phyloP scores from a whole-genome alignment of 768 basidiomycete species.

The Coprinopsis strossmayeri region DNA sequence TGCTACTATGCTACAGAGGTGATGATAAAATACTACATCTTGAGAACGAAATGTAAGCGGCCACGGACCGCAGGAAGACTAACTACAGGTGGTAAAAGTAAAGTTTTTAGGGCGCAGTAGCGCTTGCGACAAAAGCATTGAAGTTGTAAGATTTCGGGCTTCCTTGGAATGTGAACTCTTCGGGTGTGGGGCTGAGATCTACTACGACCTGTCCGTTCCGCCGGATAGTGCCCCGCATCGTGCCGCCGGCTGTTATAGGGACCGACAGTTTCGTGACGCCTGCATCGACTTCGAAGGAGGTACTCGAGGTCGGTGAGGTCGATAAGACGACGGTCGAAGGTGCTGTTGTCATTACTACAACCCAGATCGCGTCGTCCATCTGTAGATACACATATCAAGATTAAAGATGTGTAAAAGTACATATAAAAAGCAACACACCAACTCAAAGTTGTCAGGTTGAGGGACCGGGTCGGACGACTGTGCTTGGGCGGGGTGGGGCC shows the following conservation, averaged over 20 bases:
- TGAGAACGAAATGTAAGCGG: too few relatives aligned
- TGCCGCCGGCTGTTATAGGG: conserved; percentile 44
- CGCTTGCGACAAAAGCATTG: conserved; percentile 57
- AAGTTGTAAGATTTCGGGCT: conserved; percentile 60
- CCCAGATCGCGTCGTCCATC: conserved; percentile 65
- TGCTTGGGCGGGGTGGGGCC: conserved; percentile 55
- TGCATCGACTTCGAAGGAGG: conserved; percentile 42
- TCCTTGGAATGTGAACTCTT: conserved; percentile 46
- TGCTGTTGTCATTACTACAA: conserved; percentile 52
- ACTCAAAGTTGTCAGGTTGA: conserved; percentile 48
- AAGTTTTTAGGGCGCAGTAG: conserved; percentile 14
- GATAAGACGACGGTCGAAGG: conserved; percentile 52
- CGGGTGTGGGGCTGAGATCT: conserved; percentile 32
- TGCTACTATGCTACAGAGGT: too few relatives aligned
- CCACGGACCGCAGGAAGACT: too few relatives aligned
- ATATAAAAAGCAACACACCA: conserved; percentile 32
- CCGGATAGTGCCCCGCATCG: conserved; percentile 40
- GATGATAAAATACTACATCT: too few relatives aligned
- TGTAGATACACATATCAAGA: conserved; percentile 18
- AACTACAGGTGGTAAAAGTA: background rate
- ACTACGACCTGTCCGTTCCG: conserved; percentile 44
- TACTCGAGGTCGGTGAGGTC: conserved; percentile 34
- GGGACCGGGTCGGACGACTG: conserved; percentile 48
- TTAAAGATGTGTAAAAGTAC: background rate
- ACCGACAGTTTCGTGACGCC: conserved; percentile 61